Evolutionary conservation across 306 rosid genomes (phyloP), one percentile per base, ranked within the genome.

Genomic region (Vachellia collinsii): DNA sequence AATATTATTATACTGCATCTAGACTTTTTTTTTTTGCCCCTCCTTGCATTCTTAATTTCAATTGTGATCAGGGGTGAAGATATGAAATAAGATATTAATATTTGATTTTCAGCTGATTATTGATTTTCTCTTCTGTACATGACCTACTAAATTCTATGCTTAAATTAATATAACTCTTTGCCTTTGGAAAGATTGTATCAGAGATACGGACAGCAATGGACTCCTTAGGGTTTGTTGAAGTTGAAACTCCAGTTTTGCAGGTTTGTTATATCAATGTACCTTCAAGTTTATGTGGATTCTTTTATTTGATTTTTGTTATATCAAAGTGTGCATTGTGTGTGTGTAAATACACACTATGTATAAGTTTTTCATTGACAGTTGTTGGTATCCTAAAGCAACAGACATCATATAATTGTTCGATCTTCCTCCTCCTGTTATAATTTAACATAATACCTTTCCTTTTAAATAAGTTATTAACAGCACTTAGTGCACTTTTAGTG

Each of bases 201-300:
- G 94, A 91, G 86, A 88, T 95, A 81, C 93, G 98, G 46, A 86
- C 81, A 80, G 90, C 97, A 44, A 93, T 95, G 93, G 99, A 95
- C 80, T 91, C 99, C 76, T 78, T 88, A 70, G 97, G 97, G 50
- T 95, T 88, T 50, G 66, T 95, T 46, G 99, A 95, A 89, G 94
- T 95, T 80, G 99, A 95, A 88, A 95, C 97, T 85, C 99, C 99
- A 83, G 98, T 95, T 80, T 86, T 95, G 80, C 99, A 95, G 98
- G 99, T 94, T 87, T 64, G 91, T 79, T 54, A 61, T 85, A 75
- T 77, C 73, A 50, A 54, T 11, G 75, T 54, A 23, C n/a, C 67
- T 64, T n/a, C 63, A 47, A 20, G 42, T 25, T 73, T 76, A 53
- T 78, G 62, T 72, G 78, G 36, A 63, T 29, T 78, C 50, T 83